A percentile compares a stretch with the other conserved stretches of the same genome.
Evolutionary conservation across 2,329 filamentous ascomycete genomes (phyloP).

Genomic region (Aspergillus quadrilineatus): DNA sequence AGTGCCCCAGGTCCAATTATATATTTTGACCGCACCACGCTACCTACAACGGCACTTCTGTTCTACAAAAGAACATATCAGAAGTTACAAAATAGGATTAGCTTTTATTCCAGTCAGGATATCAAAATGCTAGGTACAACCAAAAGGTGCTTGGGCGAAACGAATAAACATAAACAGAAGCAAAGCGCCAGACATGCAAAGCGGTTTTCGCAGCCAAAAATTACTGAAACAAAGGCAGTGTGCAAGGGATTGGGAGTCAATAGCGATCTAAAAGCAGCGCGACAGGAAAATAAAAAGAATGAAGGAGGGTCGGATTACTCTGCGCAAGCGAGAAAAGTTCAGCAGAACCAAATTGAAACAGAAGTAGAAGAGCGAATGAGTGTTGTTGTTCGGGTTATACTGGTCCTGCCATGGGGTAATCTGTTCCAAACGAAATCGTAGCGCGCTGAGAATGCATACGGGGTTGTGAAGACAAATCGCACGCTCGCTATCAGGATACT

Average conservation of each 20-base stretch:
- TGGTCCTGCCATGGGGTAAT: slow-evolving; percentile 16
- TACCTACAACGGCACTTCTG: too few species aligned
- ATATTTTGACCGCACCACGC: too few species aligned
- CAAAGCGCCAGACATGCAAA: not conserved
- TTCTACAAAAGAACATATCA: not conserved
- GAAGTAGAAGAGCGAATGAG: not conserved
- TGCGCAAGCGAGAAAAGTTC: slow-evolving; percentile 1
- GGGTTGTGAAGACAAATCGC: not conserved
- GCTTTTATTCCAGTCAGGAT: not conserved
- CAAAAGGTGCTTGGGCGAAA: not conserved
- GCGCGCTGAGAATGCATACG: slow-evolving; percentile 8
- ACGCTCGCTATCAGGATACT: not conserved
- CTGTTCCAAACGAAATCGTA: slow-evolving; percentile 5
- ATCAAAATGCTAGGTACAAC: not conserved
- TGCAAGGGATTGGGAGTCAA: not conserved
- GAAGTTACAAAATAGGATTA: not conserved
- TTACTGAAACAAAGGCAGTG: not conserved
- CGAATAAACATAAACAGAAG: not conserved
- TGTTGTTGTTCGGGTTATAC: slow-evolving; percentile 6
- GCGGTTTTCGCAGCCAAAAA: not conserved
- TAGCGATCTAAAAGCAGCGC: not conserved
- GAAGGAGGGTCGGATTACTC: not conserved
- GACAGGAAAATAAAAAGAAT: not conserved
- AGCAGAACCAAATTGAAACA: not conserved
- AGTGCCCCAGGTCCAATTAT: not conserved